Evolutionary conservation across 768 basidiomycete species (phyloP).

Genomic region (Russula virescens): DNA sequence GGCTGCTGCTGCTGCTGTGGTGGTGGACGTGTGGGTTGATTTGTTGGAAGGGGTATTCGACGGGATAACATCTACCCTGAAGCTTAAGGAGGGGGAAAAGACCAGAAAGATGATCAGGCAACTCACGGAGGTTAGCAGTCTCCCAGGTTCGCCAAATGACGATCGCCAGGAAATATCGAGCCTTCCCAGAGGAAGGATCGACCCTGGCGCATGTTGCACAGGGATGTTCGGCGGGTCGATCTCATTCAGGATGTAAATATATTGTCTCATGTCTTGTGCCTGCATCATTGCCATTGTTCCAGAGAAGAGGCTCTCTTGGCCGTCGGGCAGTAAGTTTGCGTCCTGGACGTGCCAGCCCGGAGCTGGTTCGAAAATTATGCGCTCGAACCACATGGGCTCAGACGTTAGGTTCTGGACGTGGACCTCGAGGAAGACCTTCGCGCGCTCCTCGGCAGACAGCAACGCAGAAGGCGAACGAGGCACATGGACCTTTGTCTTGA

Average conservation of each 20-base stretch:
- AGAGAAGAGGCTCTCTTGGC: constrained; percentile 44
- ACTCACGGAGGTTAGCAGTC: constrained; percentile 73
- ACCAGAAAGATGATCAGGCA: neutral
- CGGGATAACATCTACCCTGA: constrained; percentile 64
- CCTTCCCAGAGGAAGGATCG: constrained; percentile 72
- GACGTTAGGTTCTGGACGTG: constrained; percentile 86
- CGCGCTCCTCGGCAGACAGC: constrained; percentile 57
- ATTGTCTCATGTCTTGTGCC: constrained; percentile 81
- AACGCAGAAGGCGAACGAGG: constrained; percentile 69
- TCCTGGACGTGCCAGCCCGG: constrained; percentile 61
- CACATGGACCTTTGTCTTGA: constrained; percentile 88
- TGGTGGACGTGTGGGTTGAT: constrained; percentile 33
- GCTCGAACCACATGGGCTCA: constrained; percentile 71
- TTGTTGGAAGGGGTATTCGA: constrained; percentile 53
- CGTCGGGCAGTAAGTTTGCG: constrained; percentile 38
- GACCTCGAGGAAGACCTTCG: constrained; percentile 86
- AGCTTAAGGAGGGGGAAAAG: neutral
- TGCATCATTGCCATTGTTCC: constrained; percentile 67
- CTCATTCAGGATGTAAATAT: constrained; percentile 76
- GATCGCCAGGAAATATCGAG: constrained; percentile 88
- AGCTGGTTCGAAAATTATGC: constrained; percentile 71
- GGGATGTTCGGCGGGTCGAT: constrained; percentile 40
- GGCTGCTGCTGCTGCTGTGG: constrained; percentile 29
- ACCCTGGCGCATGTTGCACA: constrained; percentile 54
- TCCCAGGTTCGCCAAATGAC: constrained; percentile 77